Evolutionary conservation across 495 filamentous ascomycete species (phyloP).

Genomic region (Aspergillus incahuasiensis): DNA sequence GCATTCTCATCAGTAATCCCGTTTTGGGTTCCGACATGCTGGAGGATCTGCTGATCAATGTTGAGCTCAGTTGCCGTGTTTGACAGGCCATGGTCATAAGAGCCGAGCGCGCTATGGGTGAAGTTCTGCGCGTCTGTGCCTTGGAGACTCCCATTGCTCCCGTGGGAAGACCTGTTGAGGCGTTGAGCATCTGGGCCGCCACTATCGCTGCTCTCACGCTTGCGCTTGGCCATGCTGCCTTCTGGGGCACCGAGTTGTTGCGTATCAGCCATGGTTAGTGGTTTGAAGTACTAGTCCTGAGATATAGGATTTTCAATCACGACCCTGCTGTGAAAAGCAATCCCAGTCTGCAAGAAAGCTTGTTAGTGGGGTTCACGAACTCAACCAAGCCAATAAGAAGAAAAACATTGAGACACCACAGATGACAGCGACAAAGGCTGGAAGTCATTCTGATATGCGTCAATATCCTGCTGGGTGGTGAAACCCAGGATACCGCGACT

Average conservation of each 20-base stretch:
- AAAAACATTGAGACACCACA: too few species aligned
- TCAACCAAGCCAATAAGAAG: not conserved
- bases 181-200: slow-evolving; percentile 41
- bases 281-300: too few species aligned
- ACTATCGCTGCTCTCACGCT: slow-evolving; percentile 42
- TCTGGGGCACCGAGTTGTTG: slow-evolving; percentile 36
- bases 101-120: slow-evolving; percentile 31
- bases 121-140: slow-evolving; percentile 39
- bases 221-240: slow-evolving; percentile 39
- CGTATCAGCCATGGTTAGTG: slow-evolving; percentile 37
- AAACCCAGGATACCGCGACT: not conserved
- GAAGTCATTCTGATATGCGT: not conserved
- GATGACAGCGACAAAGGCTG: too few species aligned
- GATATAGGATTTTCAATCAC: not conserved
- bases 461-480: not conserved
- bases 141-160: slow-evolving; percentile 43
- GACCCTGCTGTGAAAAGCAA: not conserved
- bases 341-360: not conserved
- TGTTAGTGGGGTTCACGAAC: not conserved
- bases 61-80: slow-evolving; percentile 37
- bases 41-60: slow-evolving; percentile 48
- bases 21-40: slow-evolving; percentile 45
- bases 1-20: slow-evolving; percentile 45
- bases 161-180: slow-evolving; percentile 41
- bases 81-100: slow-evolving; percentile 41